Base-by-base conservation (phyloP, 805 yeast species). In the Candida namnaoensis region DNA sequence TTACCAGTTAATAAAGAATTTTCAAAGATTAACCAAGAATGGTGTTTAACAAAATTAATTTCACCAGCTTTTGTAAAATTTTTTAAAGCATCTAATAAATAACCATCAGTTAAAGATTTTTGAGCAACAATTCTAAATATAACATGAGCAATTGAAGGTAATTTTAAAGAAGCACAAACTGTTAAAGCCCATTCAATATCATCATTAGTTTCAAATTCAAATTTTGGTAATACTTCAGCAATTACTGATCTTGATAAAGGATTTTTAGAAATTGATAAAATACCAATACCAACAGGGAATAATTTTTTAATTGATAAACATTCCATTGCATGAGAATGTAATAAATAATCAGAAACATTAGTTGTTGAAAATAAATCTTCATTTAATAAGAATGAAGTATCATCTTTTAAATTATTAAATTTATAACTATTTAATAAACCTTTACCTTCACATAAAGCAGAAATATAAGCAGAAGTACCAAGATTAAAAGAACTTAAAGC, bases 141-240 rank as follows among this genome's bases (percentile, higher is more conserved):
- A 30, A 69, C 65, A 43, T 69, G 69, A 0, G 84, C 77, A 11
- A 84, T 78, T 7, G 69, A 61, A n/a, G 77, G 68, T 35, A 83
- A 57, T 50, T 73, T 75, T 56, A 83, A 66, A 49, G 80, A 72
- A 11, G 88, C 84, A 62, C 91, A 82, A 5, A 84, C 66, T 3
- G 86, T 74, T 40, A 84, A 62, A 37, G 81, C 74, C 91, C 91
- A 84, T 57, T 84, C 93, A 46, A 82, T 68, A 54, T 84, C 95
- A 55, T 83, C 90, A 53, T 80, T 82, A 8, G 80, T 79, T 41
- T 71, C 62, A 52, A 78, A 79, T 36, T 78, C 68, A 53, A 67
- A 83, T 23, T 69, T 70, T 5, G 87, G 86, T 32, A 84, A 60
- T 38, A 75, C 68, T 44, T 76, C 79, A 5, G 76, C 69, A 32